These are phyloP conservation scores for Aspergillus melleus DNA, from an alignment of 2,329 filamentous ascomycete genomes.

Conservation along the genomic window DNA sequence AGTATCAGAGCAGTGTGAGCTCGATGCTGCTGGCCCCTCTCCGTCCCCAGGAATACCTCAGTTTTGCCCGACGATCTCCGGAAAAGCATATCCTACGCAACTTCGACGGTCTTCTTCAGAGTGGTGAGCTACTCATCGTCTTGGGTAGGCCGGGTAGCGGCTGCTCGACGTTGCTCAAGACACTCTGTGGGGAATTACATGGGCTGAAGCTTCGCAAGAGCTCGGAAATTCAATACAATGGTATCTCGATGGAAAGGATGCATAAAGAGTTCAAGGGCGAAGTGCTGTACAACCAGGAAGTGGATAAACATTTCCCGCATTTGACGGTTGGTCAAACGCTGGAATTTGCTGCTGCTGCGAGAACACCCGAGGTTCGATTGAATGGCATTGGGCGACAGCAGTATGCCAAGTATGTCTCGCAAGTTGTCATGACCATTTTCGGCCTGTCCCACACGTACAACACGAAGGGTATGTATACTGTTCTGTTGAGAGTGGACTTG, in stretches of 20 bases:
- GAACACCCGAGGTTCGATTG: slow-evolving; percentile 46
- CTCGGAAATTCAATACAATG: slow-evolving; percentile 79
- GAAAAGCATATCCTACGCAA: slow-evolving; percentile 57
- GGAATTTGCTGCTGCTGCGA: slow-evolving; percentile 55
- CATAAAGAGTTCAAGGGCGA: slow-evolving; percentile 55
- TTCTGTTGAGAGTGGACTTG: background rate
- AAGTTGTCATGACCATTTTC: slow-evolving; percentile 44
- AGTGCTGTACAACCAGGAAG: slow-evolving; percentile 42
- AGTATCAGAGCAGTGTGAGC: slow-evolving; percentile 67
- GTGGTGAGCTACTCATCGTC: slow-evolving; percentile 48
- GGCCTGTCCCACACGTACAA: slow-evolving; percentile 45
- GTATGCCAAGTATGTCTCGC: slow-evolving; percentile 41
- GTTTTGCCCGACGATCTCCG: slow-evolving; percentile 42
- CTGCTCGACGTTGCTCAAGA: slow-evolving; percentile 83
- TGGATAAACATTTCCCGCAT: slow-evolving; percentile 56
- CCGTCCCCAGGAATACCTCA: slow-evolving; percentile 56
- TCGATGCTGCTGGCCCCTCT: slow-evolving; percentile 61
- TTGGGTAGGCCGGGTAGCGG: slow-evolving; percentile 44
- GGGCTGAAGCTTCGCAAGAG: slow-evolving; percentile 70
- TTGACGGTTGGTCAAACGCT: slow-evolving; percentile 59
- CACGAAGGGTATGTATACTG: slow-evolving; percentile 41
- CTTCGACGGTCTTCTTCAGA: slow-evolving; percentile 55
- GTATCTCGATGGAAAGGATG: slow-evolving; percentile 67
- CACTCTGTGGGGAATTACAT: slow-evolving; percentile 76
- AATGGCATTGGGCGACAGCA: slow-evolving; percentile 47